Base-by-base conservation (phyloP, 1,139 yeast genomes). In the Hemisphaericaspora xylanilytica region DNA sequence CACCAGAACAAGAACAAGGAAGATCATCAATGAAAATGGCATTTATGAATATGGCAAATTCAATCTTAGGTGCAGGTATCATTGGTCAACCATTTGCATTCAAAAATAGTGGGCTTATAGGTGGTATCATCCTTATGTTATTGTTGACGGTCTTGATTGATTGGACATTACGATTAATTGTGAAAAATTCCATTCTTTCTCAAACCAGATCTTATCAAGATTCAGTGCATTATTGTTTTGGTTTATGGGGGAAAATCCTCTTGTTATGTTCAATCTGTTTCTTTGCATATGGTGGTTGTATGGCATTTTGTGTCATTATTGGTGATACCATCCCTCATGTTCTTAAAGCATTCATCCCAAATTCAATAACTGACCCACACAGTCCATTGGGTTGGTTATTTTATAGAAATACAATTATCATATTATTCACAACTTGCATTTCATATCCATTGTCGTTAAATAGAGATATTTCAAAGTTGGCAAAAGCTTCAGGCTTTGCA, bases 261-360 rank as follows among this genome's bases (percentile, higher is more conserved):
- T 79, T 90, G 28, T 67, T 90, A 15, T 52, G 84, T 4, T 80
- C 95, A 0, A 95, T 90, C 53, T 88, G 94, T 4, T 68, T 86
- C 5, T 90, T 90, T 70, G 97, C 97, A 1, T 83, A 88, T 53
- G 97, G 97, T 16, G 97, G 97, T 0, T 80, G 90, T 48, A 82
- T 89, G 73, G 97, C 97, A 2, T 90, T 88, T 61, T 85, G 96
- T 48, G 92, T 90, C 39, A 90, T 90, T 49, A 87, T 90, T 31
- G 97, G 97, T 15, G 97, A 90, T 55, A 87, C 97, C 0, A 81
- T 90, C 29, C 97, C 97, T 0, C 96, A 88, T 57, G 96, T 90
- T 4, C 58, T 90, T 31, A 69, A 79, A 42, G 80, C 90, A 2
- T 61, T 89, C 28, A 73, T 87, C 43, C 86, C 87, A 0, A 51